phyloP scores from a whole-genome alignment of 441 rosid genomes.

The Hura crepitans region DNA sequence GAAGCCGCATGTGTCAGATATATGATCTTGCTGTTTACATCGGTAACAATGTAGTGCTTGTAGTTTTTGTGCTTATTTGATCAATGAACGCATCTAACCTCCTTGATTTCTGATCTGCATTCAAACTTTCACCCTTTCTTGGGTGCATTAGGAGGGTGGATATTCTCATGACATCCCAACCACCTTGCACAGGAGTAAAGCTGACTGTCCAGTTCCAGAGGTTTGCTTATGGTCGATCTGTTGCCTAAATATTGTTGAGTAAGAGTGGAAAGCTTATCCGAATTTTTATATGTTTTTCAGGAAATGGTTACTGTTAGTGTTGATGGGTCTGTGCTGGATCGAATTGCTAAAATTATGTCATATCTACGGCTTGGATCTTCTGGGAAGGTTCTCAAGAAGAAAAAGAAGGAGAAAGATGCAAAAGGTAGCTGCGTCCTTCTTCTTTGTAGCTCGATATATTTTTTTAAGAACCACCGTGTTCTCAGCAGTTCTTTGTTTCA shows the following conservation, averaged over 20 bases:
- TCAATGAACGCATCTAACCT: background rate
- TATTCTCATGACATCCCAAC: conserved; percentile 88
- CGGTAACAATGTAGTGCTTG: background rate
- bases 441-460: background rate
- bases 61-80: background rate
- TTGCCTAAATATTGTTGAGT: background rate
- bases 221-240: conserved; percentile 33
- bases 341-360: conserved; percentile 88
- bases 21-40: background rate
- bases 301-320: conserved; percentile 90
- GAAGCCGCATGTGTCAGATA: conserved; percentile 3
- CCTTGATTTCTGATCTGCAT: background rate
- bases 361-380: conserved; percentile 98
- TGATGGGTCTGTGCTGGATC: conserved; percentile 94
- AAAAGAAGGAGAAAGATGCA: conserved; percentile 82
- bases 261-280: conserved; percentile 10
- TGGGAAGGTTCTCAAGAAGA: conserved; percentile 98
- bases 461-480: background rate
- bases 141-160: conserved; percentile 65
- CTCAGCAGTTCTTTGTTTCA: background rate
- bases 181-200: conserved; percentile 88
- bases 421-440: conserved; percentile 43
- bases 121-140: background rate
- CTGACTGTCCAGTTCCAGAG: conserved; percentile 92
- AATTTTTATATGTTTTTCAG: conserved; percentile 33